Evolutionary conservation across 257 asterid genomes (phyloP).

Genomic region (Verbascum thapsus): DNA sequence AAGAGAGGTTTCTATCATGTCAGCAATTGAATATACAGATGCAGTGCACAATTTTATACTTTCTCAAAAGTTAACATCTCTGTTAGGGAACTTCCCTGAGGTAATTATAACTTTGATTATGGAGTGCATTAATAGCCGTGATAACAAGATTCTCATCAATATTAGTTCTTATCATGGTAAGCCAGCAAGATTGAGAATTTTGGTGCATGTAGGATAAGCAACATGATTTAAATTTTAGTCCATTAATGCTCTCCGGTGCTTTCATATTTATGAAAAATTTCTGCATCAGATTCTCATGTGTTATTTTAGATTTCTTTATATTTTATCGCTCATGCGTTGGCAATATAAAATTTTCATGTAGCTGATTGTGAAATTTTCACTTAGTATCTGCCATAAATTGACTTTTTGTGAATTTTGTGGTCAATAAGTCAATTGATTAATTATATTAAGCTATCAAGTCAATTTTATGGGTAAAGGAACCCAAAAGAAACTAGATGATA

Average conservation of each 20-base stretch:
- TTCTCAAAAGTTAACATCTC: constrained; percentile 82
- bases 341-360: neutral
- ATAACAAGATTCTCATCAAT: neutral
- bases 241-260: neutral
- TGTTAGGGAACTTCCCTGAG: constrained; percentile 97
- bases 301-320: neutral
- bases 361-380: too few relatives aligned
- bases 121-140: constrained; percentile 5
- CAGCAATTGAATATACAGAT: constrained; percentile 83
- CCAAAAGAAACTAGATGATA: neutral
- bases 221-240: constrained; percentile 5
- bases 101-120: constrained; percentile 39
- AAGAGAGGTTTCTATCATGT: constrained; percentile 78
- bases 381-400: too few relatives aligned
- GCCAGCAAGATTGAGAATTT: constrained; percentile 23
- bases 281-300: neutral
- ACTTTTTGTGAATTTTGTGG: neutral
- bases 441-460: neutral
- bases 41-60: constrained; percentile 95
- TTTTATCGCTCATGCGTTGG: constrained; percentile 3
- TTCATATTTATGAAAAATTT: neutral
- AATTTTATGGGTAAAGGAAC: constrained; percentile 10
- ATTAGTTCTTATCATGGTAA: constrained; percentile 19
- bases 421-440: neutral
- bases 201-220: constrained; percentile 22